A percentile compares a stretch with the other conserved stretches of the same genome.
These are phyloP conservation scores for Tricholoma furcatifolium DNA, from an alignment of 768 basidiomycete species.

Conservation along the genomic window DNA sequence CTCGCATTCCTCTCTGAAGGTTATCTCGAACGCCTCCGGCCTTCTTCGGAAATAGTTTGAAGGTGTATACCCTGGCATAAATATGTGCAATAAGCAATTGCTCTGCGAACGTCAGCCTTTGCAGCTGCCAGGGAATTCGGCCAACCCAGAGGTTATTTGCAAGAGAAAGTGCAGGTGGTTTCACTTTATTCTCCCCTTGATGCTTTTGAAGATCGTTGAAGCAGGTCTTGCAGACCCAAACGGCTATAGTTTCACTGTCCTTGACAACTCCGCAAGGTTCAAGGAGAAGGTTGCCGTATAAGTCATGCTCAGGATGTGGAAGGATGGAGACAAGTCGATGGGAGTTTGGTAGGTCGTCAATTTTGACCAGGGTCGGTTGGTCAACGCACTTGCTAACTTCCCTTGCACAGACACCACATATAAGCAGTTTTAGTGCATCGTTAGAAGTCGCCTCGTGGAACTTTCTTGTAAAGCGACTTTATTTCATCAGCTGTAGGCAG, in stretches of 20 bases:
- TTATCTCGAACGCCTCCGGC: neutral
- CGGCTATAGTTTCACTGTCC: neutral
- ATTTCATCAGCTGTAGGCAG: no score
- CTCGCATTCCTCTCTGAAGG: constrained; percentile 30
- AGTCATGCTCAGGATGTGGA: constrained; percentile 6
- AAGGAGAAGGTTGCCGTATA: constrained; percentile 7
- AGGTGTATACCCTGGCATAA: constrained; percentile 30
- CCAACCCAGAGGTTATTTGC: constrained; percentile 42
- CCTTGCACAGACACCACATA: constrained; percentile 13
- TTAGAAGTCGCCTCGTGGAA: constrained; percentile 11
- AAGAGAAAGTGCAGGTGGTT: constrained; percentile 6
- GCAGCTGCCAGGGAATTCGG: constrained; percentile 24
- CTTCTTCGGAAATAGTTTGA: constrained; percentile 33
- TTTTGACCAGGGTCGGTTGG: neutral
- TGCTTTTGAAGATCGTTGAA: neutral
- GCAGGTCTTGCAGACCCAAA: neutral
- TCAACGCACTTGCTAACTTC: neutral
- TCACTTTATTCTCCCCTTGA: neutral
- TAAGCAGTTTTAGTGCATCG: neutral
- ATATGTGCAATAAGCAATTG: constrained; percentile 30
- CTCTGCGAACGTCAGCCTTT: constrained; percentile 33
- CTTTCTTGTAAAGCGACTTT: no score
- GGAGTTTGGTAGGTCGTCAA: neutral
- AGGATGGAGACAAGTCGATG: neutral
- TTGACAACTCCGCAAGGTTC: neutral